Conservation (phyloP, 2,329 filamentous ascomycete species). For the Monosporascus ibericus region DNA sequence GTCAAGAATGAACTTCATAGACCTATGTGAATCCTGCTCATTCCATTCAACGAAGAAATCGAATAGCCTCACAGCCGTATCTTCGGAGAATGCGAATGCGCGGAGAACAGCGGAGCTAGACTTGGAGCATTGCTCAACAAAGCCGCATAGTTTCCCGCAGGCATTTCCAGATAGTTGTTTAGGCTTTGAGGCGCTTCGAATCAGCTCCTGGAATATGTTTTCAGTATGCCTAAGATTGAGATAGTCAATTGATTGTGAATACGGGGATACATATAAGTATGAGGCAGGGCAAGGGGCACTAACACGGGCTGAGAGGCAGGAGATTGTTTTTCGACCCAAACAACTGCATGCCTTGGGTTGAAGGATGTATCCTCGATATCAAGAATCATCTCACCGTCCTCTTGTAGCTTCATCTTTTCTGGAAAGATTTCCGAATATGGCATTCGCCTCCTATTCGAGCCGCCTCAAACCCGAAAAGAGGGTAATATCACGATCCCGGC, state of each 20-base stretch:
- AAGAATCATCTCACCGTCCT: conserved; percentile 4
- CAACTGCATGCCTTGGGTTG: conserved; percentile 25
- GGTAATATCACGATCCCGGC: not conserved
- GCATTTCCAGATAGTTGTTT: conserved; percentile 50
- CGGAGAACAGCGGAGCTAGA: conserved; percentile 37
- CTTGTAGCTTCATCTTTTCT: not conserved
- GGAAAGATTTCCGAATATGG: not conserved
- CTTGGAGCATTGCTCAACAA: conserved; percentile 53
- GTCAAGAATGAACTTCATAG: conserved; percentile 57
- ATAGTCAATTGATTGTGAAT: conserved; percentile 10
- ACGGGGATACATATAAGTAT: not conserved
- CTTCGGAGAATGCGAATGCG: conserved; percentile 45
- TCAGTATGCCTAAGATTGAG: conserved; percentile 24
- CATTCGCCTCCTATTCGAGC: not conserved
- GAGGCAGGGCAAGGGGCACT: conserved; percentile 8
- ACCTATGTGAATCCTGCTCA: conserved; percentile 58
- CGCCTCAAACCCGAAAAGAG: not conserved
- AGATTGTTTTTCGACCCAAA: conserved; percentile 23
- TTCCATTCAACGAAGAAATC: conserved; percentile 62
- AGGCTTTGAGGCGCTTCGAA: conserved; percentile 45
- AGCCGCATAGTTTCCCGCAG: conserved; percentile 55
- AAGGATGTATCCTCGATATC: conserved; percentile 20
- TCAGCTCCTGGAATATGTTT: conserved; percentile 40
- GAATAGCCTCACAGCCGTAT: conserved; percentile 46
- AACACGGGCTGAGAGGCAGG: conserved; percentile 18